Conservation (phyloP, 1,284 basidiomycete genomes). For the Cryptococcus amylolentus region DNA sequence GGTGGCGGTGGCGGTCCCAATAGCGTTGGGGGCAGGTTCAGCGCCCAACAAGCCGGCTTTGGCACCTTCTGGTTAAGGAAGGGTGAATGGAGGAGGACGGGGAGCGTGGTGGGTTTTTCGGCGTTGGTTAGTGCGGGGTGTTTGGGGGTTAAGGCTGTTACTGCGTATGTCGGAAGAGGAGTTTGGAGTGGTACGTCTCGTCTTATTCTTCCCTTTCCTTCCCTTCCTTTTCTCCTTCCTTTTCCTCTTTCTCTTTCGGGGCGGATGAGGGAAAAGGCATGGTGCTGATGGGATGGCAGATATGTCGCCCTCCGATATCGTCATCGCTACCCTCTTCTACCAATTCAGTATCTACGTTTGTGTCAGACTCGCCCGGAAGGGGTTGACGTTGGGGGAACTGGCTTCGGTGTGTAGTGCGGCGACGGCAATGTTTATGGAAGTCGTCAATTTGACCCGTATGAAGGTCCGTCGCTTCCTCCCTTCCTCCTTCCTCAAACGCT, state of each 20-base stretch:
- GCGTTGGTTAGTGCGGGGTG: slow-evolving; percentile 45
- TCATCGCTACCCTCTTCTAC: slow-evolving; percentile 74
- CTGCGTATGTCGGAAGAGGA: slow-evolving; percentile 37
- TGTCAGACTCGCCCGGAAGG: slow-evolving; percentile 81
- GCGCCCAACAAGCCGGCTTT: slow-evolving; percentile 1
- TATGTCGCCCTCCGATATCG: slow-evolving; percentile 72
- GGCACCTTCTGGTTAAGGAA: slow-evolving; percentile 40
- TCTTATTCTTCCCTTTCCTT: not conserved
- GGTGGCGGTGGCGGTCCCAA: no score
- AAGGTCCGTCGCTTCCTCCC: slow-evolving; percentile 55
- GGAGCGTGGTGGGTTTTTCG: slow-evolving; percentile 45
- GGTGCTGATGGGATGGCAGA: slow-evolving; percentile 53
- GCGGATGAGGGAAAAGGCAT: not conserved
- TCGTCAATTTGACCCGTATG: slow-evolving; percentile 73
- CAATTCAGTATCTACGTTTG: slow-evolving; percentile 88
- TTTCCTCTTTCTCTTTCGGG: not conserved
- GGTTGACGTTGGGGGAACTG: slow-evolving; percentile 93
- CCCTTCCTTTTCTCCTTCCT: not conserved
- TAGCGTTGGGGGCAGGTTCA: not conserved
- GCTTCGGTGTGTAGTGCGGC: slow-evolving; percentile 83
- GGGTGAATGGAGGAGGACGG: slow-evolving; percentile 46
- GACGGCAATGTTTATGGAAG: slow-evolving; percentile 80
- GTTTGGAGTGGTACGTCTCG: slow-evolving; percentile 42
- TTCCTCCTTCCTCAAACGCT: not conserved
- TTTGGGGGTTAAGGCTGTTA: slow-evolving; percentile 42